A percentile compares a stretch with the other conserved stretches of the same genome.
Evolutionary conservation across 1,284 basidiomycete genomes (phyloP).

Genomic region (Sparassis latifolia): DNA sequence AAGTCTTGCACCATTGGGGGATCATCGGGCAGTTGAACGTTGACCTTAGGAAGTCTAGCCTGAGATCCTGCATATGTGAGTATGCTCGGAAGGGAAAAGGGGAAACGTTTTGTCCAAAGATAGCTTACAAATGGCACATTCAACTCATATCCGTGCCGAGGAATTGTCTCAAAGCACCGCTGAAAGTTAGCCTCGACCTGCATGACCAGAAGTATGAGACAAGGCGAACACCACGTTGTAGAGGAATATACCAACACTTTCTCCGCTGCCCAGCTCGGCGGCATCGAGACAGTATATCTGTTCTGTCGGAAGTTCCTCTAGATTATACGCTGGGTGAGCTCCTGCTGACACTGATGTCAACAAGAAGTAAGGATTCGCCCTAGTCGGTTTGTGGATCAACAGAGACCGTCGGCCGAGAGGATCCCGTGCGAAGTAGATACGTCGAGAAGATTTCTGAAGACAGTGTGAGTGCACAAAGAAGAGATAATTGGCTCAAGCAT

Average conservation of each 20-base stretch:
- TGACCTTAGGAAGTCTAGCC: slow-evolving; percentile 42
- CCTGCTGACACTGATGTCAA: slow-evolving; percentile 65
- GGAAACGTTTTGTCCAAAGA: neutral
- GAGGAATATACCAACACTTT: slow-evolving; percentile 5
- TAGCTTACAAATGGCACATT: slow-evolving; percentile 1
- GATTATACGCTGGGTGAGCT: slow-evolving; percentile 30
- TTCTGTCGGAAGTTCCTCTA: slow-evolving; percentile 62
- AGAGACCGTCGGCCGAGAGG: slow-evolving; percentile 90
- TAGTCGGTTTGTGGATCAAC: slow-evolving; percentile 56
- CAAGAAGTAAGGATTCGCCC: slow-evolving; percentile 44
- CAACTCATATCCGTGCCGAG: slow-evolving; percentile 6
- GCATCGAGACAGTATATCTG: slow-evolving; percentile 51
- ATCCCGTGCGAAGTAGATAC: slow-evolving; percentile 60
- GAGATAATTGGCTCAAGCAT: slow-evolving; percentile 4
- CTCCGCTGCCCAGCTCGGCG: slow-evolving; percentile 11
- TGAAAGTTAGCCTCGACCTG: slow-evolving; percentile 31
- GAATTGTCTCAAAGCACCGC: slow-evolving; percentile 16
- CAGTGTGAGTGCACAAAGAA: too few species aligned
- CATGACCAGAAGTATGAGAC: neutral
- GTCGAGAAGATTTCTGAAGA: slow-evolving; percentile 1
- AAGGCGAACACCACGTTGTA: neutral
- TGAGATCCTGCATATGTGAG: slow-evolving; percentile 19
- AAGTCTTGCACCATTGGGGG: slow-evolving; percentile 21
- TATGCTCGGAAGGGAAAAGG: too few species aligned
- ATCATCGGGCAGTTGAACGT: slow-evolving; percentile 38